phyloP scores from a whole-genome alignment of 2,329 filamentous ascomycete species.

The Fusarium praegraminearum region DNA sequence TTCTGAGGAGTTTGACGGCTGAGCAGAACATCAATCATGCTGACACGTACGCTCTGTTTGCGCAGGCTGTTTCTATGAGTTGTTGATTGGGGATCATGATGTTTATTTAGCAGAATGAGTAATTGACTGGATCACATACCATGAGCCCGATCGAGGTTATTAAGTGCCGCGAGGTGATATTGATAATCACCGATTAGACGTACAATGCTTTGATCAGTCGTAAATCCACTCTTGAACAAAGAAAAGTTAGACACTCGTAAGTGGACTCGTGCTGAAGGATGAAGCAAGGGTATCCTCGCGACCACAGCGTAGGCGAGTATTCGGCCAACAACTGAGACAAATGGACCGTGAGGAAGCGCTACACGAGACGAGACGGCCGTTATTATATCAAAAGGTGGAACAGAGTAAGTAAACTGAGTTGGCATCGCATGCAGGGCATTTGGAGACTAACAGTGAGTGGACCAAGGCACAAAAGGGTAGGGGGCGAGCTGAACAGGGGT shows the following conservation, averaged over 20 bases:
- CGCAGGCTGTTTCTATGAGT: slow-evolving; percentile 47
- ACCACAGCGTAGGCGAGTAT: background rate
- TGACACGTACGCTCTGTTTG: slow-evolving; percentile 59
- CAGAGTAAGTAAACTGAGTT: slow-evolving; percentile 4
- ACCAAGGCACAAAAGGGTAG: slow-evolving; percentile 25
- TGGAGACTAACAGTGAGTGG: slow-evolving; percentile 20
- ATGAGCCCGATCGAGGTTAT: background rate
- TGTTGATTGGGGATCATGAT: slow-evolving; percentile 49
- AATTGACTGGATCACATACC: background rate
- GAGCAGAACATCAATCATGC: slow-evolving; percentile 70
- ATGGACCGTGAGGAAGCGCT: slow-evolving; percentile 22
- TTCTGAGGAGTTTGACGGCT: slow-evolving; percentile 61
- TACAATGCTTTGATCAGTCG: background rate
- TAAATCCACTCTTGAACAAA: slow-evolving; percentile 1
- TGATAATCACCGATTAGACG: background rate
- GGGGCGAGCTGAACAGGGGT: slow-evolving; percentile 11
- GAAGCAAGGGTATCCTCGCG: slow-evolving; percentile 13
- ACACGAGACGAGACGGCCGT: background rate
- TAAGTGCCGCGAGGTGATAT: background rate
- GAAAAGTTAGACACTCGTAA: background rate
- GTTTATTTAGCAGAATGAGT: too few species aligned
- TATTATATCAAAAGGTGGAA: slow-evolving; percentile 24
- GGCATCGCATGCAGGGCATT: slow-evolving; percentile 27
- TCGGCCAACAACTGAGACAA: slow-evolving; percentile 8
- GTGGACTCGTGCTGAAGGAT: slow-evolving; percentile 7